Base-by-base conservation (phyloP, 495 filamentous ascomycete species). In the Aspergillus mulundensis region DNA sequence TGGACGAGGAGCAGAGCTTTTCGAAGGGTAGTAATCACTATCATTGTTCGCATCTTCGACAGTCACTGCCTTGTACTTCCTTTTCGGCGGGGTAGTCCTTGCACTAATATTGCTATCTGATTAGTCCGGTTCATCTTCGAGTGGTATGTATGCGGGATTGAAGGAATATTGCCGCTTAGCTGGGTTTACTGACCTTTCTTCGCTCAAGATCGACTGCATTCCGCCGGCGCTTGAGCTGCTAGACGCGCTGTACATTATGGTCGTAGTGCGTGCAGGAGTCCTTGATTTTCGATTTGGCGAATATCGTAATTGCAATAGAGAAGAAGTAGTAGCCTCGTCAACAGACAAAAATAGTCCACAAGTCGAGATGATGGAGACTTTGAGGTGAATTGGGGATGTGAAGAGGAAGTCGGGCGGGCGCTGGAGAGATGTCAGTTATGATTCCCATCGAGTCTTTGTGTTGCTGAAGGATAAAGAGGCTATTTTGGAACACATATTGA, bases 361-460 rank as follows among this genome's bases (percentile, higher is more conserved):
- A n/a, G 16, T 34, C 16, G 30, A 50, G 28, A 38, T 2, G 30
- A 21, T 50, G 16, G 11, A 14, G 30, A 20, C 28, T 39, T 38
- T 8, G n/a, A 32, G 32, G n/a, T 16, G 2, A 3, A 47, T 21
- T 1, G 10, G 7, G 4, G 41, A 14, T 12, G 21, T 4, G 19
- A 44, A 20, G 41, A 44, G 15, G n/a, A 12, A 7, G 38, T 16
- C n/a, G 38, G 45, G 45, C 28, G 45, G 15, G 18, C 5, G 45
- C 24, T n/a, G 45, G 28, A 32, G 6, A 11, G 14, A 34, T 4
- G 16, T 21, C 11, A 40, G 16, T 53, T 53, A 53, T 53, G 50
- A 34, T 32, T 18, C 34, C n/a, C 25, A 43, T 42, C 38, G 18
- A n/a, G 15, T 36, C 50, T 53, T 53, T 53, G 50, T 53, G 24